Percentiles rank a stretch among this genome's conserved stretches.
phyloP scores from a whole-genome alignment of 2,329 filamentous ascomycete species.

The Venturiaceae sp. region DNA sequence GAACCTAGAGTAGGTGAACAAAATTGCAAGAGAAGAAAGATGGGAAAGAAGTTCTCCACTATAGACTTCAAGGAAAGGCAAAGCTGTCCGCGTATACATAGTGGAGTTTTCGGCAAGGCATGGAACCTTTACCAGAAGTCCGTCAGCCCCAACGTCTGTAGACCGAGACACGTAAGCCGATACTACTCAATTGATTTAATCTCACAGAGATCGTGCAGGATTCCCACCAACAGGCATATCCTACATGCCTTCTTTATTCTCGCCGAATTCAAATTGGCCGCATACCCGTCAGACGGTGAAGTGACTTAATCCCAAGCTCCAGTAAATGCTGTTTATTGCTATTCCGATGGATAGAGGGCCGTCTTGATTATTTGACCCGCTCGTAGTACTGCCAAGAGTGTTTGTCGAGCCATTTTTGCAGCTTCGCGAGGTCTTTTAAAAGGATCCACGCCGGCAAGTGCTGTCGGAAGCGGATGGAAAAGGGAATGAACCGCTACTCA shows the following conservation, averaged over 20 bases:
- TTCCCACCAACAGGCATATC: background rate
- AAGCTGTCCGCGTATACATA: background rate
- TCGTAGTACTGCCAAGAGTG: too few relatives aligned
- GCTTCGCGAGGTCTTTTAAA: too few relatives aligned
- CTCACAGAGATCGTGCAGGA: background rate
- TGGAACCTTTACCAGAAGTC: background rate
- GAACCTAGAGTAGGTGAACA: background rate
- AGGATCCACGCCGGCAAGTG: too few relatives aligned
- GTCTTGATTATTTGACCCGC: too few relatives aligned
- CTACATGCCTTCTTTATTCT: background rate
- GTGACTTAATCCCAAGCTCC: too few relatives aligned
- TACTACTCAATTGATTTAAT: background rate
- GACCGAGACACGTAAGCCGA: background rate
- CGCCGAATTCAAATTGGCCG: background rate
- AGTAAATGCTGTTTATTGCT: too few relatives aligned
- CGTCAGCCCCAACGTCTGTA: background rate
- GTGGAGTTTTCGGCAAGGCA: background rate
- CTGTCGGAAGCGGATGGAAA: too few relatives aligned
- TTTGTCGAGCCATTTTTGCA: too few relatives aligned
- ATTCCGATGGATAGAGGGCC: too few relatives aligned
- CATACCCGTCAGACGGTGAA: background rate
- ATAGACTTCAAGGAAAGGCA: background rate
- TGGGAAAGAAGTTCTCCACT: background rate
- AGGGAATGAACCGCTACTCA: too few relatives aligned
- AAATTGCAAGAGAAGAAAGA: background rate